phyloP scores from a whole-genome alignment of 148 eudicot genomes.

The Linanthus parryae region DNA sequence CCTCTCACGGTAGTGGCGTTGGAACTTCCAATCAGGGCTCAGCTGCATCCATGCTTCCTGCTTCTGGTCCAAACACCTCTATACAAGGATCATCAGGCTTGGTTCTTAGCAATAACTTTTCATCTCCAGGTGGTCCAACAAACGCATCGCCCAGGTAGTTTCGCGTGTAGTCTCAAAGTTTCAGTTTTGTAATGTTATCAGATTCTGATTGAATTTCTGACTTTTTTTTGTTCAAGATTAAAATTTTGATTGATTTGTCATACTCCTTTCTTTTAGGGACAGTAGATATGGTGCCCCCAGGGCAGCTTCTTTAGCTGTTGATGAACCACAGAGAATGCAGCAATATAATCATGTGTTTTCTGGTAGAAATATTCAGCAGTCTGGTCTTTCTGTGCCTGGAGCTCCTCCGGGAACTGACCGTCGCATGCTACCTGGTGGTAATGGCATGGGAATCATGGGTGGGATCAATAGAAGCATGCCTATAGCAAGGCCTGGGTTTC shows the following conservation, averaged over 20 bases:
- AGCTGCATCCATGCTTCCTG: conserved; percentile 22
- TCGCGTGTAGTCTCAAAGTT: conserved; percentile 1
- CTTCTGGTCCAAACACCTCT: conserved; percentile 24
- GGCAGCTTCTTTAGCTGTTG: conserved; percentile 52
- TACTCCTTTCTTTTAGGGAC: conserved; percentile 36
- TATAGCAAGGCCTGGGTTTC: conserved; percentile 60
- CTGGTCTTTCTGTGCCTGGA: conserved; percentile 48
- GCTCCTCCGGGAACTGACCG: conserved; percentile 59
- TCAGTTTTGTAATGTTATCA: neutral
- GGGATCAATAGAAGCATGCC: conserved; percentile 54
- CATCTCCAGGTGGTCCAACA: conserved; percentile 28
- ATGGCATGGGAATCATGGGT: conserved; percentile 44
- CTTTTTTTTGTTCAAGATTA: neutral
- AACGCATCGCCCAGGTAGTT: conserved; percentile 51
- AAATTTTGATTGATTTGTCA: neutral
- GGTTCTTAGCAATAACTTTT: conserved; percentile 27
- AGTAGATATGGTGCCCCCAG: conserved; percentile 61
- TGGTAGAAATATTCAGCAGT: conserved; percentile 55
- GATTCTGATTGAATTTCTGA: conserved; percentile 1
- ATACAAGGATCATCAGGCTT: conserved; percentile 25
- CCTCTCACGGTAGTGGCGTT: conserved; percentile 26
- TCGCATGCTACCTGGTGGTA: conserved; percentile 58
- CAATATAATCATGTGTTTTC: conserved; percentile 55
- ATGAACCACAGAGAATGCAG: conserved; percentile 74
- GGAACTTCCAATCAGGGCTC: conserved; percentile 25